phyloP scores from a whole-genome alignment of 148 eudicot species.

The Fagopyrum tataricum region DNA sequence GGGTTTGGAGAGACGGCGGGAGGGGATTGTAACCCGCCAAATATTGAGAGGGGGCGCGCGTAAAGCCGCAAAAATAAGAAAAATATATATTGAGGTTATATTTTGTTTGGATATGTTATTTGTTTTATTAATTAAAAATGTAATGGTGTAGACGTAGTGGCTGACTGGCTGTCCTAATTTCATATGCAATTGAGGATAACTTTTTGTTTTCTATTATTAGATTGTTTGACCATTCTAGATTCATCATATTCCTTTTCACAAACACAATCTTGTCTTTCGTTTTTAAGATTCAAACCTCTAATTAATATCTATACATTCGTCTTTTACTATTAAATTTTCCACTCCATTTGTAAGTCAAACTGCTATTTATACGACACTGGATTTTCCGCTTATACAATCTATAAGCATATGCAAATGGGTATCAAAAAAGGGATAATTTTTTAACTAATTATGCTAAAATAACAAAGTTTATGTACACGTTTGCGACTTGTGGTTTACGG shows the following conservation, averaged over 20 bases:
- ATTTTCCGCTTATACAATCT: no score
- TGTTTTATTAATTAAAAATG: background rate
- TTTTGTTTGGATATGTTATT: background rate
- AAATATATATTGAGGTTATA: background rate
- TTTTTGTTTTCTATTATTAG: background rate
- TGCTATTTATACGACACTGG: no score
- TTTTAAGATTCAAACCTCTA: no score
- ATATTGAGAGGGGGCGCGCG: slow-evolving; percentile 10
- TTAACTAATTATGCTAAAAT: no score
- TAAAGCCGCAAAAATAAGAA: background rate
- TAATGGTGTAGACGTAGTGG: background rate
- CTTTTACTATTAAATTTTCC: no score
- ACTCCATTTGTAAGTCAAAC: no score
- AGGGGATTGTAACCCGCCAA: slow-evolving; percentile 8
- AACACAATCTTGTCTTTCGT: background rate
- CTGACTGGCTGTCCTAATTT: background rate
- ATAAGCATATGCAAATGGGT: no score
- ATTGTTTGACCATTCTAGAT: slow-evolving; percentile 10
- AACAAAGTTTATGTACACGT: no score
- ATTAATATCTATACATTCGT: no score
- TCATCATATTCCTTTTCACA: background rate
- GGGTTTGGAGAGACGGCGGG: slow-evolving; percentile 10
- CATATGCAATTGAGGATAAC: background rate
- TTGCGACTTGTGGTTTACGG: no score
- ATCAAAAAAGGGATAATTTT: no score